Evolutionary conservation across 2,329 filamentous ascomycete species (phyloP).

Genomic region (Anisogramma anomala): DNA sequence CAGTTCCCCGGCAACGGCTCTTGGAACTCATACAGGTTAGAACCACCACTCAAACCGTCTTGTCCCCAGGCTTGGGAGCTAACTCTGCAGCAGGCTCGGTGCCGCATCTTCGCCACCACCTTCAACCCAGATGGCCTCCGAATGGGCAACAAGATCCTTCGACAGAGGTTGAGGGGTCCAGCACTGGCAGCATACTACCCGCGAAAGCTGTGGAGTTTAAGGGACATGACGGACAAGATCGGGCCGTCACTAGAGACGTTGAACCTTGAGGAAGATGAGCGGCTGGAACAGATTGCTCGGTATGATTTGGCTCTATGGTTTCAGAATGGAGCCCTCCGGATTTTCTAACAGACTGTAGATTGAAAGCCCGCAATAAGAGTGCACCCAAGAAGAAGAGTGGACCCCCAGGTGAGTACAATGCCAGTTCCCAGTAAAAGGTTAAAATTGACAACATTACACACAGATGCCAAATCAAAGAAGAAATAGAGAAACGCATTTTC

Average conservation of each 20-base stretch:
- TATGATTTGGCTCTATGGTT: slow-evolving; percentile 24
- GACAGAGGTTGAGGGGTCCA: slow-evolving; percentile 78
- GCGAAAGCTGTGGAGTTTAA: slow-evolving; percentile 56
- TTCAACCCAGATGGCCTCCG: slow-evolving; percentile 79
- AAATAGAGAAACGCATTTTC: slow-evolving; percentile 17
- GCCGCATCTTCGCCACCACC: slow-evolving; percentile 78
- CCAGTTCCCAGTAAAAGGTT: slow-evolving; percentile 23
- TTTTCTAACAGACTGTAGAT: slow-evolving; percentile 30
- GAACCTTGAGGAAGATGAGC: slow-evolving; percentile 68
- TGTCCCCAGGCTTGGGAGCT: slow-evolving; percentile 5
- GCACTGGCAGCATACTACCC: slow-evolving; percentile 82
- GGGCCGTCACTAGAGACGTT: slow-evolving; percentile 53
- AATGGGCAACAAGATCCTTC: slow-evolving; percentile 83
- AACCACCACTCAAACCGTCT: not conserved
- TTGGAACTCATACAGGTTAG: slow-evolving; percentile 69
- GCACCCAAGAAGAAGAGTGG: slow-evolving; percentile 80
- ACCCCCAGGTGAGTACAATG: slow-evolving; percentile 22
- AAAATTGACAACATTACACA: slow-evolving; percentile 22
- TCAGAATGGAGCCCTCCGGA: too few relatives aligned
- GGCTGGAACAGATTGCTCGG: slow-evolving; percentile 63
- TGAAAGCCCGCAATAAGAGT: slow-evolving; percentile 73
- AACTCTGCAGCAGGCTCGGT: slow-evolving; percentile 57
- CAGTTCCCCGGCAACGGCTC: slow-evolving; percentile 49
- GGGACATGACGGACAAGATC: slow-evolving; percentile 62
- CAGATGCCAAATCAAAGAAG: slow-evolving; percentile 32